Base-by-base conservation (phyloP, 2,329 filamentous ascomycete genomes). In the Capronia epimyces region DNA sequence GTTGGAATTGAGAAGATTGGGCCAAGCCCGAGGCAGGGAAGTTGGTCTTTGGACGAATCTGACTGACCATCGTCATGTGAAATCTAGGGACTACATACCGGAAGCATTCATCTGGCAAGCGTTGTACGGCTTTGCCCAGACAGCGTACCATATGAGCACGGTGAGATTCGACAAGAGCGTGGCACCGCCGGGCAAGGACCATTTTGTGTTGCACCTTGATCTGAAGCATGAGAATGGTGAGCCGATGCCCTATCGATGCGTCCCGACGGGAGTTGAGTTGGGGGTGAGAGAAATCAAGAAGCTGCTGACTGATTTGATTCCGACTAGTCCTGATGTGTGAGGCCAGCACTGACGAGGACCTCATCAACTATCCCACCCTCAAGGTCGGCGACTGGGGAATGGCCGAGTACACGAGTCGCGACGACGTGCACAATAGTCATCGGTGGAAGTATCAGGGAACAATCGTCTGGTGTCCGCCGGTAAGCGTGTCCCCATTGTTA, bases 51-150 rank as follows among this genome's bases (percentile, higher is more conserved):
- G n/a, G n/a, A n/a, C n/a, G n/a, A n/a, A n/a, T n/a, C n/a, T n/a
- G n/a, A n/a, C n/a, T n/a, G n/a, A n/a, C n/a, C n/a, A n/a, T n/a
- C n/a, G n/a, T n/a, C n/a, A n/a, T n/a, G n/a, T n/a, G n/a, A n/a
- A n/a, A n/a, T 21, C 39, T 27, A 53, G 54, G n/a, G 34, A 51
- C 3, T 48, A 48, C 4, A 46, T 57, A 8, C 55, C 55, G 4
- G 55, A 57, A 52, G 44, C 41, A n/a, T 57, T 57, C 32, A 40
- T 57, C 20, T 57, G 55, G 55, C 55, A 57, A 31, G 50, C 48
- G 5, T 52, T 57, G 13, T 15, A 51, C 16, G 55, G 52, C 27
- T 37, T 57, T 21, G 55, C 55, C 1, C n/a, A 25, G 15, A 41
- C 48, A 7, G 49, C 44, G 13, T 45, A 49, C 24, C 55, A 57